These are phyloP conservation scores for Baudoinia panamericana DNA, from an alignment of 495 filamentous ascomycete species.

Conservation along the genomic window DNA sequence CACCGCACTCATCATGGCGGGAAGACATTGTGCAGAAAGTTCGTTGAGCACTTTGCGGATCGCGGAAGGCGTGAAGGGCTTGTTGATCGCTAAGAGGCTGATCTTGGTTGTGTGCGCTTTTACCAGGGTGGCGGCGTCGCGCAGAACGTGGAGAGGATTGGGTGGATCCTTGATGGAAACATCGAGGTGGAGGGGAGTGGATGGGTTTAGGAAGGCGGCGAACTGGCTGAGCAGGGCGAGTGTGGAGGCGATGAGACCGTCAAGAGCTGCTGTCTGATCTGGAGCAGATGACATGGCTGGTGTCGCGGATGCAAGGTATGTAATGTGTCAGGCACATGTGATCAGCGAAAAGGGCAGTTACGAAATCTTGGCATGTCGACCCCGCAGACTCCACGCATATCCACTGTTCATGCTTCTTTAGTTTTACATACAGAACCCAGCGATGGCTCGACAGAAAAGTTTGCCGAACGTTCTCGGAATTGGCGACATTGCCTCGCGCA, in stretches of 20 bases:
- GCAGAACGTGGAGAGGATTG: slow-evolving; percentile 49
- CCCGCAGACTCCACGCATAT: not conserved
- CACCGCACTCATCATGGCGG: slow-evolving; percentile 54
- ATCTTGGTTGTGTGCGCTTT: slow-evolving; percentile 76
- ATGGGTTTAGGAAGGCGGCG: slow-evolving; percentile 25
- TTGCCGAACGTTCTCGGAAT: not conserved
- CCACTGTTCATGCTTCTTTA: no score
- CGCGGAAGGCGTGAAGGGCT: slow-evolving; percentile 70
- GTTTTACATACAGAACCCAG: not conserved
- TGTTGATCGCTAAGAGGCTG: slow-evolving; percentile 68
- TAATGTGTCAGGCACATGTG: no score
- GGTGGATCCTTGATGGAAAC: slow-evolving; percentile 24
- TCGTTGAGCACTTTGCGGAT: slow-evolving; percentile 52
- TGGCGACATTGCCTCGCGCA: slow-evolving; percentile 4
- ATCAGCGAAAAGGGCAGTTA: no score
- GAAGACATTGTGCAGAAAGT: slow-evolving; percentile 51
- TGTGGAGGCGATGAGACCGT: slow-evolving; percentile 24
- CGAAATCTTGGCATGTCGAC: not conserved
- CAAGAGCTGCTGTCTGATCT: slow-evolving; percentile 18
- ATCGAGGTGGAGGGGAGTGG: slow-evolving; percentile 17
- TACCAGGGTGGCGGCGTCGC: slow-evolving; percentile 51
- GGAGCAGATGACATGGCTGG: no score
- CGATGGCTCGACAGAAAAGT: slow-evolving; percentile 11
- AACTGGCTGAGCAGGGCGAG: slow-evolving; percentile 24
- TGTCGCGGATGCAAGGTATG: no score